Percentiles rank a stretch among this genome's conserved stretches.
Conservation (phyloP, 164 flowering plant species). For the Tetrastigma voinierianum region DNA sequence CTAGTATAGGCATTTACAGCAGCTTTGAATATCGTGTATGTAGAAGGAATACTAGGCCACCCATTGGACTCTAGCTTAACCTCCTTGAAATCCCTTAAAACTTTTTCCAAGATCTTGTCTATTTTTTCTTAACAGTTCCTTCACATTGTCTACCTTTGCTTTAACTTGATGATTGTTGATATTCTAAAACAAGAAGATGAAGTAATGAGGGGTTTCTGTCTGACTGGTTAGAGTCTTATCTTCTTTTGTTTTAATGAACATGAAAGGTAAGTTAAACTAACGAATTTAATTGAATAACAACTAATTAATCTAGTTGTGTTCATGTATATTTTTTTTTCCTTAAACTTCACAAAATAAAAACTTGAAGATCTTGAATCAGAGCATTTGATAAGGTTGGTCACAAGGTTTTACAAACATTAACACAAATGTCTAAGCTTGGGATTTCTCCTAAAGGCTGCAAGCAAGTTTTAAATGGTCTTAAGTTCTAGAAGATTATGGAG, state of each 20-base stretch:
- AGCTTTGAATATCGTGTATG: too few species aligned
- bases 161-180: too few species aligned
- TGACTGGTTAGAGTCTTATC: conserved; percentile 66
- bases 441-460: conserved; percentile 75
- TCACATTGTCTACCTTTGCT: too few species aligned
- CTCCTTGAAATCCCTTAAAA: too few species aligned
- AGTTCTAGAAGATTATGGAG: conserved; percentile 74
- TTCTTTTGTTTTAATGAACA: conserved; percentile 59
- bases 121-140: too few species aligned
- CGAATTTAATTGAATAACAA: background rate
- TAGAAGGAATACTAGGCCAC: too few species aligned
- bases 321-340: background rate
- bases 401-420: conserved; percentile 77
- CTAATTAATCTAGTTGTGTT: background rate
- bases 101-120: too few species aligned
- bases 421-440: conserved; percentile 67
- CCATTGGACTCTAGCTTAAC: too few species aligned
- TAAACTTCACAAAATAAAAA: background rate
- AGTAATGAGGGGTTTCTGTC: too few species aligned
- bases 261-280: conserved; percentile 52
- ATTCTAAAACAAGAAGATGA: too few species aligned
- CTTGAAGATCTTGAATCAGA: conserved; percentile 74
- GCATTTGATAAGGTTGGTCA: too few species aligned
- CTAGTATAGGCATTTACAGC: too few species aligned
- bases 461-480: conserved; percentile 54